Evolutionary conservation across 208 protist genomes (phyloP).

Genomic region (Sergeia podlipaevii): DNA sequence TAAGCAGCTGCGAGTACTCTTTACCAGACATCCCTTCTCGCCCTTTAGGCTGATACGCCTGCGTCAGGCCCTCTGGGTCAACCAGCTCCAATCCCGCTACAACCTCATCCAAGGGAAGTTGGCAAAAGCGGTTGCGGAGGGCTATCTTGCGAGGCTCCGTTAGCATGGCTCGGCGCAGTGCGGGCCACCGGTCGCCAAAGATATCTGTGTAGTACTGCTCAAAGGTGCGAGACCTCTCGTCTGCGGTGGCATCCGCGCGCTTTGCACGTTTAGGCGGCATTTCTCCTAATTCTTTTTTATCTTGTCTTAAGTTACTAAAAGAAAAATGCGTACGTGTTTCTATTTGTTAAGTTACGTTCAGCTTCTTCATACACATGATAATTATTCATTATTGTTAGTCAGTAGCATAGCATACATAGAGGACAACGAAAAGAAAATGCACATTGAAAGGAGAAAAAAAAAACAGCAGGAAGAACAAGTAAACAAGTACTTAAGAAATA

Average conservation of each 20-base stretch:
- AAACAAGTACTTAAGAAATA: no score
- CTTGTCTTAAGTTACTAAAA: not conserved
- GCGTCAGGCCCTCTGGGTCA: constrained; percentile 27
- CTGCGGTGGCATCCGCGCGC: not conserved
- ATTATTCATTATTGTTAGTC: no score
- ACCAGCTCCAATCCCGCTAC: constrained; percentile 52
- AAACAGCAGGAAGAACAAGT: no score
- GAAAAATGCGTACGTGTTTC: not conserved
- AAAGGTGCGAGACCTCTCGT: constrained; percentile 24
- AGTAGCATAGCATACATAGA: not conserved
- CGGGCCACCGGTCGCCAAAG: constrained; percentile 76
- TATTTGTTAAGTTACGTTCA: constrained; percentile 2
- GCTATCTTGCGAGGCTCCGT: constrained; percentile 42
- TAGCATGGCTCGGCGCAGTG: constrained; percentile 45
- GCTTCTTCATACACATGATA: no score
- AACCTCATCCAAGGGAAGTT: constrained; percentile 61
- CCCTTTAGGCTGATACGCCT: constrained; percentile 27
- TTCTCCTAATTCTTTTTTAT: not conserved
- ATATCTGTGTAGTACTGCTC: constrained; percentile 64
- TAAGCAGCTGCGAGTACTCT: not conserved
- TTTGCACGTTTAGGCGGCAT: not conserved
- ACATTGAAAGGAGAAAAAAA: constrained; percentile 1
- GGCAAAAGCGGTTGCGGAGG: constrained; percentile 79
- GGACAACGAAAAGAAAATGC: constrained; percentile 1
- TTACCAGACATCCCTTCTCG: not conserved